These are phyloP conservation scores for Heritiera littoralis DNA, from an alignment of 345 rosid species.

Conservation along the genomic window DNA sequence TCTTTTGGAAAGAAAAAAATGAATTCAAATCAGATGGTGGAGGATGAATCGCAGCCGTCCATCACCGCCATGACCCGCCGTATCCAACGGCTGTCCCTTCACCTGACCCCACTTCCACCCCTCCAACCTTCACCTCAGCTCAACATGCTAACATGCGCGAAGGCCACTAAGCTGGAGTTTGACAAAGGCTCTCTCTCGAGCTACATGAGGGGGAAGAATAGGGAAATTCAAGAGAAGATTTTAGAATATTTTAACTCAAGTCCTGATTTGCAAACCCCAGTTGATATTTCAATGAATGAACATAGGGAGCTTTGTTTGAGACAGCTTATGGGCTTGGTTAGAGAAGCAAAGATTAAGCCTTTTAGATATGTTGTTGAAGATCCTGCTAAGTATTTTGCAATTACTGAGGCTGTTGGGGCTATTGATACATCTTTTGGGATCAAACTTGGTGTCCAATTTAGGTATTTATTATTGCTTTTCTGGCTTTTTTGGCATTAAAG, in stretches of 20 bases:
- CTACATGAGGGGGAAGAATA: constrained; percentile 74
- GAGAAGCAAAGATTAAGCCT: constrained; percentile 80
- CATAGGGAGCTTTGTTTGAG: constrained; percentile 86
- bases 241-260: constrained; percentile 58
- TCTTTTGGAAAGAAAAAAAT: not conserved
- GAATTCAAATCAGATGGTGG: constrained; percentile 27
- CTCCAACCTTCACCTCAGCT: constrained; percentile 21
- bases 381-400: constrained; percentile 82
- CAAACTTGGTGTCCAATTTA: constrained; percentile 95
- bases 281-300: constrained; percentile 77
- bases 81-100: constrained; percentile 55
- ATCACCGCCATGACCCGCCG: constrained; percentile 38
- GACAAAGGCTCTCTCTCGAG: constrained; percentile 42
- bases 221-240: constrained; percentile 69
- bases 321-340: constrained; percentile 68
- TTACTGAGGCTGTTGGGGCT: constrained; percentile 78
- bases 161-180: constrained; percentile 47
- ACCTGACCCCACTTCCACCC: constrained; percentile 40
- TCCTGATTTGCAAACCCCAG: constrained; percentile 83
- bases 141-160: constrained; percentile 41
- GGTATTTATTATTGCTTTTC: constrained; percentile 39
- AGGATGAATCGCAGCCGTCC: constrained; percentile 30
- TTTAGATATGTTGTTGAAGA: constrained; percentile 65
- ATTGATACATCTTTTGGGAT: constrained; percentile 85
- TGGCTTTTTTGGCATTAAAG: not conserved